Evolutionary conservation across 106 monocot genomes (phyloP), one percentile per base, ranked within the genome.

Genomic region (Acanthochlamys bracteata): DNA sequence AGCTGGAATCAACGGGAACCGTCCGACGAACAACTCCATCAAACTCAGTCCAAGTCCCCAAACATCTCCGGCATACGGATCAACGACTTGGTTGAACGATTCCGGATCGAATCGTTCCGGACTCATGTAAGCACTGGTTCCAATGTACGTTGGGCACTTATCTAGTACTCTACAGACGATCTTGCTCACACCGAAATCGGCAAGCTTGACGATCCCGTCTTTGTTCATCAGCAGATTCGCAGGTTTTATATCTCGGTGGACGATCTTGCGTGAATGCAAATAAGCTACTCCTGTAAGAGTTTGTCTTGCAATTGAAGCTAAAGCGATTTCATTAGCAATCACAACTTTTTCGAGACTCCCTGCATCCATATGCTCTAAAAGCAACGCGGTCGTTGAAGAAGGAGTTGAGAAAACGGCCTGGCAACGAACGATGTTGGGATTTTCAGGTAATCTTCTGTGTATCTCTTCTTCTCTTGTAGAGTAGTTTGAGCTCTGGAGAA

Each of bases 111-210:
- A 84, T 24, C 92, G 22, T 75, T 92, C 92, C 4, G 87, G 87
- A 68, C 87, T 87, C 92, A 92, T 92, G 67, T 92, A 92, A 21
- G 92, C 92, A 59, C 82, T 70, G 4, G 92, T 92, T 51, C 92
- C 92, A 42, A 87, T 84, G 73, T 82, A 92, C 19, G 87, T 79
- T 45, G 63, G 25, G 72, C 87, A 87, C 22, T 74, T 71, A 43
- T 79, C 86, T 24, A 84, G 71, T 4, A 71, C 52, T 10, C 82
- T 69, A 15, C 68, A 26, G 62, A 88, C 71, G 61, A 87, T 64
- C 63, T 81, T 79, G 69, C 81, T 69, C 25, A 86, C 84, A 0
- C 92, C 92, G 76, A 76, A 76, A 59, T 92, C 92, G 56, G 82
- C 81, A 66, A 92, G 87, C 84, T 88, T 92, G 64, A 92, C 56